Evolutionary conservation across 208 protist species (phyloP).

Genomic region (Acanthamoeba sp.): DNA sequence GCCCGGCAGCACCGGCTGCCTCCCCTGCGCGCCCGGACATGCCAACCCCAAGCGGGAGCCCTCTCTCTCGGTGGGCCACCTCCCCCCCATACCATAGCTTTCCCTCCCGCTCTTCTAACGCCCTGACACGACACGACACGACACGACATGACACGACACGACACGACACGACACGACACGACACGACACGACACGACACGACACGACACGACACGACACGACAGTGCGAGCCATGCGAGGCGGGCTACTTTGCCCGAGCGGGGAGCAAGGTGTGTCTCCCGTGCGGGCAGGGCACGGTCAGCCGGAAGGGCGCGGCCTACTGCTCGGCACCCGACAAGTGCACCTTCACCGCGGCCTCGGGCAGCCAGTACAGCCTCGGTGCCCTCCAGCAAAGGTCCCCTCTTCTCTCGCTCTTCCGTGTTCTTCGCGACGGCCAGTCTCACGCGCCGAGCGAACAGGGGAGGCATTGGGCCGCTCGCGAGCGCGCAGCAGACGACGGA

Average conservation of each 20-base stretch:
- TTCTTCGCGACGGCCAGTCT: neutral
- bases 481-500: neutral
- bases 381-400: slow-evolving; percentile 18
- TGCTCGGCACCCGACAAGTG: slow-evolving; percentile 19
- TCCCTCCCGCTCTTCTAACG: neutral
- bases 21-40: neutral
- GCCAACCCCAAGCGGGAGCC: neutral
- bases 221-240: slow-evolving; percentile 4
- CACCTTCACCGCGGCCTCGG: slow-evolving; percentile 36
- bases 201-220: neutral
- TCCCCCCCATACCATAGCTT: neutral
- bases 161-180: neutral
- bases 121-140: neutral
- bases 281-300: slow-evolving; percentile 38
- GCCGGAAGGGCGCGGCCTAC: slow-evolving; percentile 10
- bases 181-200: neutral
- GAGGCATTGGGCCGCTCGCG: neutral
- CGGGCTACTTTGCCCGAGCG: neutral
- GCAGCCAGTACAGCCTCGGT: neutral
- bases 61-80: neutral
- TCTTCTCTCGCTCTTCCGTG: neutral
- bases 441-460: neutral
- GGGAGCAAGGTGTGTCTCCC: slow-evolving; percentile 4
- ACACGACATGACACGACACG: too few relatives aligned
- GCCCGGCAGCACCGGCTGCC: slow-evolving; percentile 3